phyloP scores from a whole-genome alignment of 345 rosid species.

The Lenwebbia sp. region DNA sequence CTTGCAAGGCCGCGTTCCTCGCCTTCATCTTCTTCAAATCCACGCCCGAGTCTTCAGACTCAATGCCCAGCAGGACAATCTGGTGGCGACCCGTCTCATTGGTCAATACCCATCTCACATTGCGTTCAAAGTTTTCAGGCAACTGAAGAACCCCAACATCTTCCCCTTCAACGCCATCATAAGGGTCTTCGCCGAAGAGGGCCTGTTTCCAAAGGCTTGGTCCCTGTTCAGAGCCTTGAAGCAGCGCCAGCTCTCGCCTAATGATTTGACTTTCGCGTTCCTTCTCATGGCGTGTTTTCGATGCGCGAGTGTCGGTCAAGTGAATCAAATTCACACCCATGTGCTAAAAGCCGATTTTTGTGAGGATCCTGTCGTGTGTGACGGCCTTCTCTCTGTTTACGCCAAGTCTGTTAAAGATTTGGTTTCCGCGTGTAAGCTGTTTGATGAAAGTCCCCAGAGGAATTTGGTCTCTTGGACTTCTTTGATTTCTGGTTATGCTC shows the following conservation, averaged over 20 bases:
- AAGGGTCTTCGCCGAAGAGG: conserved; percentile 19
- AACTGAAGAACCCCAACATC: conserved; percentile 18
- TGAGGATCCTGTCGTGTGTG: conserved; percentile 17
- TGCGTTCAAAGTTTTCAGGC: conserved; percentile 17
- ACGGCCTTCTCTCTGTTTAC: conserved; percentile 16
- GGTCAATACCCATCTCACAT: conserved; percentile 15
- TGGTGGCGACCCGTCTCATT: conserved; percentile 27
- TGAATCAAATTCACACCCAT: conserved; percentile 22
- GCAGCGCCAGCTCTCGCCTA: conserved; percentile 10
- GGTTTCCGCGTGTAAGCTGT: conserved; percentile 25
- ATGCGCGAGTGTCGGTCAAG: not conserved
- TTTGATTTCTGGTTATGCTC: conserved; percentile 25
- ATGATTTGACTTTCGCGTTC: conserved; percentile 21
- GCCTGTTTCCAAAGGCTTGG: conserved; percentile 1
- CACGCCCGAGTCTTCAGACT: conserved; percentile 16
- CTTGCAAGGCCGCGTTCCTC: conserved; percentile 17
- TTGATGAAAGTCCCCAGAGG: conserved; percentile 31
- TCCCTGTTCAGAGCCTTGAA: conserved; percentile 15
- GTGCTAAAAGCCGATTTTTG: conserved; percentile 15
- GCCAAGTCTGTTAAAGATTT: conserved; percentile 8
- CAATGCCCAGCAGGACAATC: conserved; percentile 20
- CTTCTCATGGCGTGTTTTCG: conserved; percentile 17
- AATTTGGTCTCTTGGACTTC: conserved; percentile 14
- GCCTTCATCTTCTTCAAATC: conserved; percentile 22
- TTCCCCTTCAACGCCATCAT: conserved; percentile 40